Evolutionary conservation across 176 grass and related monocot genomes (phyloP).

Genomic region (Oryza coarctata): DNA sequence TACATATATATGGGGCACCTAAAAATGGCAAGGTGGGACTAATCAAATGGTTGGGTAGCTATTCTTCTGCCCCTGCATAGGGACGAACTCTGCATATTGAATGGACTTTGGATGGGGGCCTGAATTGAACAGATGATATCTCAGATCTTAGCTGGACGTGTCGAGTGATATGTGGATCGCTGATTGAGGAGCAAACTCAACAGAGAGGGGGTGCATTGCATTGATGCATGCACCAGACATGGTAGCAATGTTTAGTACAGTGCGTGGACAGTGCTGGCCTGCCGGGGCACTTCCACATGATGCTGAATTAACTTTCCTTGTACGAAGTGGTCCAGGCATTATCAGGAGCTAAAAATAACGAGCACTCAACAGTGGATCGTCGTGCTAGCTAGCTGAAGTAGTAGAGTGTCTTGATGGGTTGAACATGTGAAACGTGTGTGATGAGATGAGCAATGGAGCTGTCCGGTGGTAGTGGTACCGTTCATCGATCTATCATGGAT

Average conservation of each 20-base stretch:
- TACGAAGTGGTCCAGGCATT: background rate
- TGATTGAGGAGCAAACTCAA: background rate
- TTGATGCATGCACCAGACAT: background rate
- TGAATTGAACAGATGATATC: background rate
- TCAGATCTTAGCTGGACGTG: background rate
- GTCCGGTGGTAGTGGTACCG: background rate
- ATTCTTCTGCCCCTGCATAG: background rate
- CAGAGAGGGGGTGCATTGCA: background rate
- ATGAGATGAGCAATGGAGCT: background rate
- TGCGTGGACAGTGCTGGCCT: background rate
- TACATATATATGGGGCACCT: background rate
- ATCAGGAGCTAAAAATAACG: background rate
- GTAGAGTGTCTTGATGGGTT: background rate
- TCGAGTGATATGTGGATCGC: background rate
- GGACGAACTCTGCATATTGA: background rate
- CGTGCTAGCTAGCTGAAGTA: background rate
- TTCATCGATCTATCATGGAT: background rate
- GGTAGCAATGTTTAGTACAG: background rate
- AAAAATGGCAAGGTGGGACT: background rate
- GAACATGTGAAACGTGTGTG: background rate
- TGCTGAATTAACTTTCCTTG: background rate
- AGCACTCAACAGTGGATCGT: background rate
- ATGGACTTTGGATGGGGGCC: slow-evolving; percentile 14
- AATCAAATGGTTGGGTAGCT: background rate
- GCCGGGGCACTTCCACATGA: background rate